Evolutionary conservation across 2,329 filamentous ascomycete species (phyloP).

Genomic region (Aphanocladium album): DNA sequence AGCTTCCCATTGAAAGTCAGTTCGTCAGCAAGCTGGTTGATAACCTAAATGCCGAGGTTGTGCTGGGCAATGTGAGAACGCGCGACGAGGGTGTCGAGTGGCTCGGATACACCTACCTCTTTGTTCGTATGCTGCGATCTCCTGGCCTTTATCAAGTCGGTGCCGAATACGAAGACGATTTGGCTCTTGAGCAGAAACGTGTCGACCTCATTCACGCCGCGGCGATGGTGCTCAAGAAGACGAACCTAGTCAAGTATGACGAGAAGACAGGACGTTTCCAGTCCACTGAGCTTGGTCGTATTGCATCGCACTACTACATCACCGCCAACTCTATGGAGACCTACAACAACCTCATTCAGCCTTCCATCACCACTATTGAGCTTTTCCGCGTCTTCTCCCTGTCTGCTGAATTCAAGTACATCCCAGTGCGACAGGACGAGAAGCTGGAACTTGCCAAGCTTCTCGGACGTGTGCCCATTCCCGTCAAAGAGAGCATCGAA

Average conservation of each 20-base stretch:
- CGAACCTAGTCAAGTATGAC: slow-evolving; percentile 89
- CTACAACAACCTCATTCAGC: slow-evolving; percentile 93
- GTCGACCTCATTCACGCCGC: slow-evolving; percentile 97
- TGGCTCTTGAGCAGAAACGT: slow-evolving; percentile 86
- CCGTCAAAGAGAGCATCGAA: slow-evolving; percentile 95
- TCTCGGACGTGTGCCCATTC: slow-evolving; percentile 83
- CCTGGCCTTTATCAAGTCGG: slow-evolving; percentile 94
- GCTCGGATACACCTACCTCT: slow-evolving; percentile 97
- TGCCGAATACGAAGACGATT: slow-evolving; percentile 90
- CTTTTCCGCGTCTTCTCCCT: slow-evolving; percentile 94
- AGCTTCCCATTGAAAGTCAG: slow-evolving; percentile 95
- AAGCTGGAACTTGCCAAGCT: slow-evolving; percentile 94
- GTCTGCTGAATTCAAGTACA: slow-evolving; percentile 98
- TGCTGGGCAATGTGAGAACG: slow-evolving; percentile 85
- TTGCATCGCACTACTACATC: slow-evolving; percentile 98
- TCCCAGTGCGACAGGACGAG: slow-evolving; percentile 94
- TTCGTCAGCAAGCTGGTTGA: slow-evolving; percentile 89
- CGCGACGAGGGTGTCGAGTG: slow-evolving; percentile 98
- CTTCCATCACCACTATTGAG: slow-evolving; percentile 88
- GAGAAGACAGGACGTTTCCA: slow-evolving; percentile 86
- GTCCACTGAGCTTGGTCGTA: slow-evolving; percentile 87
- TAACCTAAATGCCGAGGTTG: slow-evolving; percentile 93
- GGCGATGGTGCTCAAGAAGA: slow-evolving; percentile 78
- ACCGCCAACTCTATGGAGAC: slow-evolving; percentile 94
- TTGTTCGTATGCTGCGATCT: slow-evolving; percentile 94